Percentiles rank a stretch among this genome's conserved stretches.
Evolutionary conservation across 163 green algal genomes (phyloP).

Genomic region (Chloromonas sp.): DNA sequence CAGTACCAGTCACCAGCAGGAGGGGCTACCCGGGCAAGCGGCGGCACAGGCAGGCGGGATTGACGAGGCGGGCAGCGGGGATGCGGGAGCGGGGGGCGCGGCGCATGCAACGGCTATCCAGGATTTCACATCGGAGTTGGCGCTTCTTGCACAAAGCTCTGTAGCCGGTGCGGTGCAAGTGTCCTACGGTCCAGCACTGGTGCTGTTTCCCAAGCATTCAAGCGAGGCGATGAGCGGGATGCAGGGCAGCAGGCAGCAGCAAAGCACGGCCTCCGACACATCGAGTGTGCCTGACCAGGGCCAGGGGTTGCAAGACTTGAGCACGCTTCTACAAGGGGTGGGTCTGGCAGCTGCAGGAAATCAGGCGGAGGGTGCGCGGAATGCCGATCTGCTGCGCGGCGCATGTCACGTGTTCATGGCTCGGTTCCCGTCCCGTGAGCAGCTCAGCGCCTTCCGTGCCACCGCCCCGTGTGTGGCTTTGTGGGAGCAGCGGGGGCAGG

Average conservation of each 20-base stretch:
- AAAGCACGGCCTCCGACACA: too few species aligned
- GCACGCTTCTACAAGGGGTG: too few species aligned
- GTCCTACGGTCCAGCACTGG: neutral
- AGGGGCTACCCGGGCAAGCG: neutral
- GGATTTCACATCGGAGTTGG: neutral
- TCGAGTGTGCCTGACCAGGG: too few species aligned
- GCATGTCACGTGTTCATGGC: neutral
- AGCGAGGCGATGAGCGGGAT: neutral
- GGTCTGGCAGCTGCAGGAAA: too few species aligned
- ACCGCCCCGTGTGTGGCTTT: neutral
- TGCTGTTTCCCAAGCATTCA: neutral
- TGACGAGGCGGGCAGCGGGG: neutral
- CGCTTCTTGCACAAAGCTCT: neutral
- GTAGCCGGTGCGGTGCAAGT: neutral
- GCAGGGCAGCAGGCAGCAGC: neutral
- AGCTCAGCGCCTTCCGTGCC: neutral
- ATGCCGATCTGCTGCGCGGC: neutral
- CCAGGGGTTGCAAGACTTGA: too few species aligned
- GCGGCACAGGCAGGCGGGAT: neutral
- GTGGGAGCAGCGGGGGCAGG: neutral
- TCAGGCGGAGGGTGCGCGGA: too few species aligned
- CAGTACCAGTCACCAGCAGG: neutral
- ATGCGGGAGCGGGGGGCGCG: neutral
- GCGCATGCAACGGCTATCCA: too few species aligned
- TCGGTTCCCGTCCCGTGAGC: neutral